phyloP scores from a whole-genome alignment of 202 grass and related monocot genomes.

The Sporobolus alterniflorus region DNA sequence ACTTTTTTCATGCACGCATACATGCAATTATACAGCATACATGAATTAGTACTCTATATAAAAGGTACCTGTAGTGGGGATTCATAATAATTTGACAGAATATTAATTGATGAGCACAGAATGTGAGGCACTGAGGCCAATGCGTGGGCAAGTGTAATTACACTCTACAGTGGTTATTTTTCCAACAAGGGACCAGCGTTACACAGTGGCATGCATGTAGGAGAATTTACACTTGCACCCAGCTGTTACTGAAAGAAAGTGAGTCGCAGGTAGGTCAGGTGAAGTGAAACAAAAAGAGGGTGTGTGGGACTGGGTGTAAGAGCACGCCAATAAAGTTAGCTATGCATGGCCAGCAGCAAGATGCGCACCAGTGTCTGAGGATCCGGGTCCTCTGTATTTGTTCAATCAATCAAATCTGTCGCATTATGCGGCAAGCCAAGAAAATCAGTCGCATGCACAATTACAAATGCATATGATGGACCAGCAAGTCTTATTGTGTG shows the following conservation, averaged over 20 bases:
- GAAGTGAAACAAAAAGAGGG: constrained; percentile 47
- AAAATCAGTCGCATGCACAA: neutral
- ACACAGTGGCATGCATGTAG: no score
- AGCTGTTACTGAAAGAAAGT: neutral
- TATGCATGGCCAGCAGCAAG: neutral
- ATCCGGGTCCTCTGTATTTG: no score
- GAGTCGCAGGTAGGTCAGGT: constrained; percentile 6
- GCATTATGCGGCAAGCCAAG: neutral
- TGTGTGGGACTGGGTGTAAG: constrained; percentile 45
- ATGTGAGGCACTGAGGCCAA: neutral
- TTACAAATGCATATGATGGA: neutral
- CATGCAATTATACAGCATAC: neutral
- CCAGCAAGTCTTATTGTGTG: neutral
- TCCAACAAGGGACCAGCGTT: no score
- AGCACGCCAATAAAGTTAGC: constrained; percentile 80
- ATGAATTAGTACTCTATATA: neutral
- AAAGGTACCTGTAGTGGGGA: neutral
- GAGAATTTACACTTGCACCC: no score
- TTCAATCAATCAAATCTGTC: no score
- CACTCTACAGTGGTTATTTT: no score
- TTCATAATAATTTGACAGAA: neutral
- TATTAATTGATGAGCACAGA: neutral
- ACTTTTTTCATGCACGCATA: neutral
- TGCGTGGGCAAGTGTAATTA: neutral
- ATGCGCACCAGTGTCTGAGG: constrained; percentile 40